Base-by-base conservation (phyloP, 495 filamentous ascomycete species). In the Neurospora sp. region DNA sequence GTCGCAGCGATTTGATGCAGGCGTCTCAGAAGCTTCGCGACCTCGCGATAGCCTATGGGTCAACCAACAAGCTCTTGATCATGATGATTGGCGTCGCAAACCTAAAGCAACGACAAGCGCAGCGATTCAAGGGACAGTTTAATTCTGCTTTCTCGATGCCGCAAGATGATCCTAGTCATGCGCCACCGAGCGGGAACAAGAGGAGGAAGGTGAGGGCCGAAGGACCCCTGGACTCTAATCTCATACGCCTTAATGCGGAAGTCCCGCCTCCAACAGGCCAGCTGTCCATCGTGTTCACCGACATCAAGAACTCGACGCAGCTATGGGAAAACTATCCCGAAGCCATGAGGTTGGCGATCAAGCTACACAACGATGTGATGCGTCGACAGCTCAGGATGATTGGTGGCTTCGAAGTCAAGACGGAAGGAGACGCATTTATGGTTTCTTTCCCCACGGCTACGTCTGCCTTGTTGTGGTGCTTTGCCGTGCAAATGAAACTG, bases 361-460 rank as follows among this genome's bases (percentile, higher is more conserved):
- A 93, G 80, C 91, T 96, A 71, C 96, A 99, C 83, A 98, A 99
- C 78, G 93, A 95, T 76, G 88, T 97, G 20, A 94, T 99, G 88
- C 92, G 96, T 54, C 90, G 96, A 39, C 95, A 98, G 77, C 87
- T 99, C 72, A 90, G 95, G 41, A 91, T 95, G 71, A 95, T 98
- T 73, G 96, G 96, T 78, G 96, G 96, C 0, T 99, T 98, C 78
- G 96, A 99, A 83, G 94, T 99, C 80, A 99, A 99, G 86, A 98
- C 96, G 0, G 96, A 99, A 92, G 96, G 96, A 74, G 96, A 99
- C 83, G 96, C 96, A 44, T 99, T 99, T 81, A 98, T 99, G 94
- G 96, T 99, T 18, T 96, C 94, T 40, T 99, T 99, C 82, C 92
- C 93, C 5, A 98, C 96, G 2, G 93, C 94, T 3, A 98, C 96